Percentiles rank a stretch among this genome's conserved stretches.
These are phyloP conservation scores for Gossypium aridum DNA, from an alignment of 441 rosid species.

Conservation along the genomic window DNA sequence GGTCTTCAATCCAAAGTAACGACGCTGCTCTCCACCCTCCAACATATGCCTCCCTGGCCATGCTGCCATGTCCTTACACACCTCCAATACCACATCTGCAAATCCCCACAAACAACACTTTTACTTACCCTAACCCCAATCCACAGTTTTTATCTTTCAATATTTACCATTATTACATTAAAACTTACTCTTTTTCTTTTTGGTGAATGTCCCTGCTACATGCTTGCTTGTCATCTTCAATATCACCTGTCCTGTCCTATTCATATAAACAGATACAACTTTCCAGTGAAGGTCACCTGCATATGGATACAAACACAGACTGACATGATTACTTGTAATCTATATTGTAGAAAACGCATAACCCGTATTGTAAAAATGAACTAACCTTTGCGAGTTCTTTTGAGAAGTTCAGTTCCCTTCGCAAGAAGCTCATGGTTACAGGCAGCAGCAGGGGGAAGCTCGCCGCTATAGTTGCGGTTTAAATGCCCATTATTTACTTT, in stretches of 20 bases:
- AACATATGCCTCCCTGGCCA: constrained; percentile 87
- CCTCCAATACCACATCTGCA: constrained; percentile 66
- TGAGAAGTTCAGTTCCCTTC: constrained; percentile 75
- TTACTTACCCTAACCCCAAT: background rate
- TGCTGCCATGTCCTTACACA: constrained; percentile 67
- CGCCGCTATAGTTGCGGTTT: constrained; percentile 43
- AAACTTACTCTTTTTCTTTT: constrained; percentile 71
- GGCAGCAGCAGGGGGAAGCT: constrained; percentile 37
- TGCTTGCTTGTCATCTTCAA: constrained; percentile 85
- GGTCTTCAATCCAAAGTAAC: constrained; percentile 73
- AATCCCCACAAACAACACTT: constrained; percentile 15
- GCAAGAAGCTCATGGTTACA: constrained; percentile 70
- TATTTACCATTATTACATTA: background rate
- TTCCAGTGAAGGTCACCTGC: constrained; percentile 94
- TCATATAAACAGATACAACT: constrained; percentile 63
- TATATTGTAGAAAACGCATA: background rate
- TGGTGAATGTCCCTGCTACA: constrained; percentile 70
- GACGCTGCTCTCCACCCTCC: constrained; percentile 57
- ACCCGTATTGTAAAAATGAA: background rate
- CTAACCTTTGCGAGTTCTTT: constrained; percentile 77
- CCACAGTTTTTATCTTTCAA: background rate
- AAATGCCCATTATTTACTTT: constrained; percentile 32
- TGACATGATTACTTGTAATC: background rate
- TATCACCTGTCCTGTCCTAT: constrained; percentile 60
- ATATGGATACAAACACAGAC: background rate